phyloP scores from a whole-genome alignment of 2,329 filamentous ascomycete genomes.

The Penicillium sp. region DNA sequence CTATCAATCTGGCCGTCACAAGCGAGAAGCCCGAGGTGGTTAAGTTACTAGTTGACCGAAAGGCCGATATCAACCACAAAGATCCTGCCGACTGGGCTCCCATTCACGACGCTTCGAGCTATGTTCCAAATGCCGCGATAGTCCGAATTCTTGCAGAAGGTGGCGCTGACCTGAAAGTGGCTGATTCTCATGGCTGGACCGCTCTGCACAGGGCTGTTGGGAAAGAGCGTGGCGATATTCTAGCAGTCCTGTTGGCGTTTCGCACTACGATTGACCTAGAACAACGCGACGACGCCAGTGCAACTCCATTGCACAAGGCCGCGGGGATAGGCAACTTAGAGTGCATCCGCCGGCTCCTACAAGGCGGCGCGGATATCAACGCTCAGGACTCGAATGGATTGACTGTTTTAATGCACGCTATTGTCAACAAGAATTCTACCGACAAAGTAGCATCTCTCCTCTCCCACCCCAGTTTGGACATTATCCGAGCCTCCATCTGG shows the following conservation, averaged over 20 bases:
- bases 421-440: neutral
- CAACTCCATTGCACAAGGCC: neutral
- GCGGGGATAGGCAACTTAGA: neutral
- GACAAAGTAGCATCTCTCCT: neutral
- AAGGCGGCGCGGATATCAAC: constrained; percentile 7
- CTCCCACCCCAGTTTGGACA: neutral
- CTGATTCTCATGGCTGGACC: neutral
- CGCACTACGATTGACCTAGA: neutral
- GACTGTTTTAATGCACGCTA: neutral
- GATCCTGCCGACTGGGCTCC: neutral
- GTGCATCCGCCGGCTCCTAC: constrained; percentile 1
- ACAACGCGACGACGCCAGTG: neutral
- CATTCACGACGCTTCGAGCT: constrained; percentile 2
- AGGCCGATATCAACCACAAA: neutral
- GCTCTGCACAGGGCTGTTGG: neutral
- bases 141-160: neutral
- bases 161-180: neutral
- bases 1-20: neutral
- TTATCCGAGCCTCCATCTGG: neutral
- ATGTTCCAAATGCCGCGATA: neutral
- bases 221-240: neutral
- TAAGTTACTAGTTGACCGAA: constrained; percentile 2
- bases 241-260: neutral
- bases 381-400: neutral
- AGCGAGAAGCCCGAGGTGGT: neutral